Base-by-base conservation (phyloP, 73 alveolate genomes). In the Blepharisma stoltei region DNA sequence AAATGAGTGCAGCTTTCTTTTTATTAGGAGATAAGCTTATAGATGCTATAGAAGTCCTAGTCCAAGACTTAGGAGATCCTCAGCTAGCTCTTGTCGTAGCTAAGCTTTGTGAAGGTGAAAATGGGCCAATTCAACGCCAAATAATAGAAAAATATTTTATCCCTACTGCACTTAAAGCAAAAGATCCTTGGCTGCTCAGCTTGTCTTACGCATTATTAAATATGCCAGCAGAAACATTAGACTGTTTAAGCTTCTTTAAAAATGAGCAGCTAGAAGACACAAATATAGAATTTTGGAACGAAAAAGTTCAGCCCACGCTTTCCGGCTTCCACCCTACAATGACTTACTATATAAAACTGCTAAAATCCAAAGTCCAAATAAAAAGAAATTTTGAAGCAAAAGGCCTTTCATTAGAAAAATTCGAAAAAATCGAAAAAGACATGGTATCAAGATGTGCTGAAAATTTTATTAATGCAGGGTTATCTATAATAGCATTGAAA, bases 131-230 rank as follows among this genome's bases (percentile, higher is more conserved):
- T 38, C 27, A 44, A 9, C 55, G 38, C 1, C 23, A 69, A 44
- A 44, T 69, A 7, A 25, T 69, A 46, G n/a, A 69, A 69, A 43
- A 69, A 2, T 69, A 69, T 43, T 69, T 69, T 69, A 9, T 69
- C 11, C 14, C 38, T 37, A 69, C 32, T 69, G 55, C 79, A 14
- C 46, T 60, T 8, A 60, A 60, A 20, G 73, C 14, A 60, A 60
- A 60, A 60, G 79, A 69, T 43, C 65, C 65, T 69, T 69, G 79
- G 65, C 60, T 69, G 9, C 54, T 21, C 11, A 44, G 79, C 45
- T 14, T 69, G 11, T 38, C 67, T 5, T 25, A 69, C 27, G 21
- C 71, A 11, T 53, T 69, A 9, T 25, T 69, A 43, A 43, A 43
- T 14, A 25, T 7, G 14, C 27, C 11, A 0, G 38, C 41, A 0